Evolutionary conservation across 768 basidiomycete species (phyloP).

Genomic region (Suillus ampliporus): DNA sequence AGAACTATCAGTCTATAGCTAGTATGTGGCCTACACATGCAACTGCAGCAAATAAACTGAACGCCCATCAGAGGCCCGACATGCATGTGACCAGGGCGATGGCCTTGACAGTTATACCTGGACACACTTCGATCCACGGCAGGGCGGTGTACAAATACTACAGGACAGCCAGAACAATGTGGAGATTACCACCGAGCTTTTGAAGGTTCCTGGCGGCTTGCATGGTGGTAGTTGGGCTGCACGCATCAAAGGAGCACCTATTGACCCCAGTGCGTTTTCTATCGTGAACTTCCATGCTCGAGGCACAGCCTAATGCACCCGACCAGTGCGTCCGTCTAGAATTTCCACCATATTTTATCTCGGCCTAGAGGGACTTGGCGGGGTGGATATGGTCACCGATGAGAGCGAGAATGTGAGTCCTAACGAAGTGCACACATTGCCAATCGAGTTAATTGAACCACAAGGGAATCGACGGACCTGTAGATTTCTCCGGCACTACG

Average conservation of each 20-base stretch:
- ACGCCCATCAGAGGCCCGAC: slow-evolving; percentile 64
- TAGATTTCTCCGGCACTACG: slow-evolving; percentile 74
- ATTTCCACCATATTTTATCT: slow-evolving; percentile 86
- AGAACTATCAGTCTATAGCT: slow-evolving; percentile 74
- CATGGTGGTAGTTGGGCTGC: slow-evolving; percentile 91
- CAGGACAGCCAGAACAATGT: slow-evolving; percentile 86
- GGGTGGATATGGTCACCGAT: slow-evolving; percentile 77
- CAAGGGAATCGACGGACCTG: slow-evolving; percentile 75
- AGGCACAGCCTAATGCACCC: slow-evolving; percentile 33
- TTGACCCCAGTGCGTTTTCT: slow-evolving; percentile 57
- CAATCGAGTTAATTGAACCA: slow-evolving; percentile 12
- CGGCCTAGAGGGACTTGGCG: slow-evolving; percentile 87
- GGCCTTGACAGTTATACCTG: slow-evolving; percentile 83
- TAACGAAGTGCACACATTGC: slow-evolving; percentile 2
- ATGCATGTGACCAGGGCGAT: slow-evolving; percentile 90
- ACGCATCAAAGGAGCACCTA: slow-evolving; percentile 79
- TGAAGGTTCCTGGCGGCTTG: slow-evolving; percentile 84
- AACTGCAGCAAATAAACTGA: not conserved
- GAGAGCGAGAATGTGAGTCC: slow-evolving; percentile 71
- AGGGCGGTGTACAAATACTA: slow-evolving; percentile 86
- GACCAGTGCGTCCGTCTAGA: slow-evolving; percentile 51
- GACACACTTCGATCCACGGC: slow-evolving; percentile 85
- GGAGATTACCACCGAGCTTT: slow-evolving; percentile 79
- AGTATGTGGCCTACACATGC: slow-evolving; percentile 49
- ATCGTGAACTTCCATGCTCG: not conserved